These are phyloP conservation scores for Macaranga tanarius DNA, from an alignment of 441 rosid genomes.

Conservation along the genomic window DNA sequence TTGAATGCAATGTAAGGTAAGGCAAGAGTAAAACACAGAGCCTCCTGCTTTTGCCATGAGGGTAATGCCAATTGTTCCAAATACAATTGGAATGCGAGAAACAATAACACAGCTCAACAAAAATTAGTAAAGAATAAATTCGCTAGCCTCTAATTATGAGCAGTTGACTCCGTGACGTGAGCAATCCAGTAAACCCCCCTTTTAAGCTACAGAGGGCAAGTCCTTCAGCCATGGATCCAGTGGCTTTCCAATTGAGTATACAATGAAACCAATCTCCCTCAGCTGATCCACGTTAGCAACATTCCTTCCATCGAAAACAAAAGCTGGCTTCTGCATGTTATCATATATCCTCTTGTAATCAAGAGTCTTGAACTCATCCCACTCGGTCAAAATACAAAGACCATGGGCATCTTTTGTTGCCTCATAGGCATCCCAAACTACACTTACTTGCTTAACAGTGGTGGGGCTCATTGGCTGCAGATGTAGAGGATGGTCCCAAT, in stretches of 20 bases:
- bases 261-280: conserved; percentile 90
- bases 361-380: conserved; percentile 93
- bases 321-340: conserved; percentile 94
- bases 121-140: conserved; percentile 30
- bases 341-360: conserved; percentile 73
- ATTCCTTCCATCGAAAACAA: conserved; percentile 86
- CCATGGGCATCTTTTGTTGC: conserved; percentile 91
- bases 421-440: conserved; percentile 79
- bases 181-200: conserved; percentile 5
- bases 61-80: conserved; percentile 23
- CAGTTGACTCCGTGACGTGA: neutral
- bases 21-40: conserved; percentile 23
- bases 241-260: conserved; percentile 91
- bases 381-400: conserved; percentile 86
- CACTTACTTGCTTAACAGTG: conserved; percentile 64
- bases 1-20: conserved; percentile 27
- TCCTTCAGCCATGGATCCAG: conserved; percentile 35
- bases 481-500: conserved; percentile 95
- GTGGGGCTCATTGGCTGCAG: conserved; percentile 88
- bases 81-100: conserved; percentile 29
- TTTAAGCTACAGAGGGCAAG: conserved; percentile 86
- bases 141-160: conserved; percentile 15
- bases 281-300: conserved; percentile 56
- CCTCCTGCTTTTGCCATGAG: conserved; percentile 24
- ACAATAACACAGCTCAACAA: conserved; percentile 14